These are phyloP conservation scores for Dissoconium aciculare DNA, from an alignment of 2,329 filamentous ascomycete species.

Conservation along the genomic window DNA sequence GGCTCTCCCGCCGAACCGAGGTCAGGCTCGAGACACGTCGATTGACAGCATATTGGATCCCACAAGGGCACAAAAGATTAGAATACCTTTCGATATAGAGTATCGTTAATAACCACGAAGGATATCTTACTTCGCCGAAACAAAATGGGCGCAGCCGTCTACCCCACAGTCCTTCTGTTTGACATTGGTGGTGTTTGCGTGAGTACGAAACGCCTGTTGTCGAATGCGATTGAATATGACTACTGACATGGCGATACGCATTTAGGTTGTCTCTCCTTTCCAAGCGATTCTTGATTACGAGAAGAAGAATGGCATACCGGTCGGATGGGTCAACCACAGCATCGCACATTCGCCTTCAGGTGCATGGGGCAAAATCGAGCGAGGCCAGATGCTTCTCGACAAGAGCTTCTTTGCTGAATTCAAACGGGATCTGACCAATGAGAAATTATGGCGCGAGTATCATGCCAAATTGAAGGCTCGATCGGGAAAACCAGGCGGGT, in stretches of 20 bases:
- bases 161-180: slow-evolving; percentile 66
- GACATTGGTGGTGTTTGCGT: slow-evolving; percentile 96
- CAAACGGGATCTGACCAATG: slow-evolving; percentile 53
- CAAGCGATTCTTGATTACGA: slow-evolving; percentile 91
- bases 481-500: slow-evolving; percentile 31
- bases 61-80: too few relatives aligned
- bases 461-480: slow-evolving; percentile 20
- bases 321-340: slow-evolving; percentile 81
- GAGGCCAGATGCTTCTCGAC: slow-evolving; percentile 65
- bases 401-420: slow-evolving; percentile 62
- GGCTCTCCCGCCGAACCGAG: too few relatives aligned
- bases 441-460: slow-evolving; percentile 53
- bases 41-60: too few relatives aligned
- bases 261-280: slow-evolving; percentile 75
- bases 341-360: slow-evolving; percentile 69
- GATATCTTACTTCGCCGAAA: too few relatives aligned
- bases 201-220: slow-evolving; percentile 35
- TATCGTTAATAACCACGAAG: too few relatives aligned
- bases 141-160: slow-evolving; percentile 2
- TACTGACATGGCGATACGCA: not conserved
- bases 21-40: too few relatives aligned
- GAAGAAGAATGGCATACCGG: slow-evolving; percentile 55
- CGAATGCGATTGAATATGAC: too few relatives aligned
- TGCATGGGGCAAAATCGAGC: slow-evolving; percentile 78
- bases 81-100: too few relatives aligned